Conservation (phyloP, 1,284 basidiomycete species). For the Cryptococcus sp. region DNA sequence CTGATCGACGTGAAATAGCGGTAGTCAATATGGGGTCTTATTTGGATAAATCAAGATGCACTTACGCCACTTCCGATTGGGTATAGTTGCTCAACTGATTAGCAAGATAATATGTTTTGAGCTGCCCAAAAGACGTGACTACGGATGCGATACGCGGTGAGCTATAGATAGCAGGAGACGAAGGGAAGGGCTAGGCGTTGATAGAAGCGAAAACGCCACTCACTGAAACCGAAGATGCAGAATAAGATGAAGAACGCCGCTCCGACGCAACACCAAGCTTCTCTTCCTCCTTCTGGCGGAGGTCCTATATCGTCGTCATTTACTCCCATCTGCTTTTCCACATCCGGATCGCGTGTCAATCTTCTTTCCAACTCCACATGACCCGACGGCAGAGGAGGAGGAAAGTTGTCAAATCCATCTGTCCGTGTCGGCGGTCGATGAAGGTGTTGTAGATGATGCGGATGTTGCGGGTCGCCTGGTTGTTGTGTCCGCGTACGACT, state of each 20-base stretch:
- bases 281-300: conserved; percentile 48
- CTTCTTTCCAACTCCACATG: conserved; percentile 20
- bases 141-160: neutral
- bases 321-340: conserved; percentile 30
- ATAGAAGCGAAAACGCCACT: conserved; percentile 13
- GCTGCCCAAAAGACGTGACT: conserved; percentile 45
- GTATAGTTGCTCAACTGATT: conserved; percentile 40
- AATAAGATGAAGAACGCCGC: conserved; percentile 44
- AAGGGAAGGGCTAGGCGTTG: neutral
- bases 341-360: conserved; percentile 30
- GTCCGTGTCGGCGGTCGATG: conserved; percentile 17
- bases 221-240: conserved; percentile 47
- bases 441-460: conserved; percentile 2
- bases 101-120: conserved; percentile 42
- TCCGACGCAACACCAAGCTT: conserved; percentile 46
- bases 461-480: neutral
- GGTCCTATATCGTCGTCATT: conserved; percentile 34
- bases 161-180: neutral
- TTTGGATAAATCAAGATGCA: conserved; percentile 4
- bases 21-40: neutral
- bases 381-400: conserved; percentile 25
- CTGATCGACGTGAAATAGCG: conserved; percentile 12
- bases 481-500: conserved; percentile 9
- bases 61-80: conserved; percentile 45
- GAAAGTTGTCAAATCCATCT: conserved; percentile 38